Percentiles rank a stretch among this genome's conserved stretches.
Conservation (phyloP, 129 eudicot species). For the Gnaphalium uliginosum region DNA sequence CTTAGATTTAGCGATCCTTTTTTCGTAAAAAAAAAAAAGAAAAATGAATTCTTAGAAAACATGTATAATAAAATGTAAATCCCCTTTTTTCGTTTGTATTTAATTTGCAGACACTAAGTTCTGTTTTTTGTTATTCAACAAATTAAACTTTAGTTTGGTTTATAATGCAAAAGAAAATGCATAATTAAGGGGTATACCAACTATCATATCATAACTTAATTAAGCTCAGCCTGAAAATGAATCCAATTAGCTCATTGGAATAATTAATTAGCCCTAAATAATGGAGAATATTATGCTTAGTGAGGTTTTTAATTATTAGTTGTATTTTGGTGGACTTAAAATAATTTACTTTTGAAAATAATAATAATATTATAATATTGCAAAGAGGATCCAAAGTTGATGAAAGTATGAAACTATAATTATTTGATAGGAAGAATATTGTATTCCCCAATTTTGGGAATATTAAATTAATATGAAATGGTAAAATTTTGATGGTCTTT, state of each 20-base stretch:
- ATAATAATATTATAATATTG: background rate
- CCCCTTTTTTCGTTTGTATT: too few species aligned
- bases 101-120: background rate
- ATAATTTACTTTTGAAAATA: too few species aligned
- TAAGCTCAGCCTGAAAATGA: background rate
- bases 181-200: background rate
- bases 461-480: background rate
- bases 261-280: background rate
- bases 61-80: background rate
- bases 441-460: too few species aligned
- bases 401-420: conserved; percentile 4
- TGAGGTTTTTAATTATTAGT: background rate
- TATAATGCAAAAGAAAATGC: background rate
- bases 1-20: background rate
- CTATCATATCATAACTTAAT: background rate
- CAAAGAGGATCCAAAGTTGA: conserved; percentile 30
- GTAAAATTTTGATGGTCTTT: too few species aligned
- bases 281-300: background rate
- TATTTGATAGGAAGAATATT: background rate
- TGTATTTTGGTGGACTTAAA: background rate
- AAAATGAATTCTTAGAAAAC: background rate
- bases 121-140: too few species aligned
- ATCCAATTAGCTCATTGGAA: background rate
- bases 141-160: too few species aligned
- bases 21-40: background rate